Conservation (phyloP, 441 rosid genomes). For the Populus hybrid region DNA sequence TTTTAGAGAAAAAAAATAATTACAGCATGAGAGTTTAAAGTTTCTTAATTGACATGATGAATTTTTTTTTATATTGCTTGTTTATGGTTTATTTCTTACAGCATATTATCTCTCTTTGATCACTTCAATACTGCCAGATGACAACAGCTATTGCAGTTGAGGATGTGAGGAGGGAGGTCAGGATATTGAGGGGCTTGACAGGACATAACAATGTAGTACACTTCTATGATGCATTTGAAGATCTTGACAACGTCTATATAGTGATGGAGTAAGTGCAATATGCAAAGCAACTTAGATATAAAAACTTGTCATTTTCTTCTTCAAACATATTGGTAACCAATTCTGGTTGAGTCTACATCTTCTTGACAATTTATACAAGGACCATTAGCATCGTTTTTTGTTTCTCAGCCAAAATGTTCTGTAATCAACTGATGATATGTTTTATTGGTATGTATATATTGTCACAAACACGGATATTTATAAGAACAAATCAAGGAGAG, state of each 20-base stretch:
- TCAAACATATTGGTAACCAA: neutral
- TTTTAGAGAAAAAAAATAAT: neutral
- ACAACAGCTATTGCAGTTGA: slow-evolving; percentile 95
- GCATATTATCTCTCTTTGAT: neutral
- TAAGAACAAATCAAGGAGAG: slow-evolving; percentile 1
- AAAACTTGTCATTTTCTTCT: slow-evolving; percentile 9
- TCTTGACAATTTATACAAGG: neutral
- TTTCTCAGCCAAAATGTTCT: neutral
- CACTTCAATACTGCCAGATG: slow-evolving; percentile 47
- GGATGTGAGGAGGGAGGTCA: slow-evolving; percentile 98
- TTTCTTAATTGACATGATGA: neutral
- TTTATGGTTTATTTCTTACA: neutral
- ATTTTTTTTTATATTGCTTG: neutral
- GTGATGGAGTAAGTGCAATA: slow-evolving; percentile 88
- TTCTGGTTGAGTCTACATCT: neutral
- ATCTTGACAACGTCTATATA: slow-evolving; percentile 73
- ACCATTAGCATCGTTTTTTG: neutral
- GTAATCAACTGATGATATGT: neutral
- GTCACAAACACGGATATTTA: neutral
- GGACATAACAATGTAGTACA: slow-evolving; percentile 78
- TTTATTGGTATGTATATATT: neutral
- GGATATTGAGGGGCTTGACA: slow-evolving; percentile 71
- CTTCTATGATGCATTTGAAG: slow-evolving; percentile 90
- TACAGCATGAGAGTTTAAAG: neutral
- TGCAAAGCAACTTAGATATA: neutral